These are phyloP conservation scores for Lactarius quietus DNA, from an alignment of 768 basidiomycete genomes.

Conservation along the genomic window DNA sequence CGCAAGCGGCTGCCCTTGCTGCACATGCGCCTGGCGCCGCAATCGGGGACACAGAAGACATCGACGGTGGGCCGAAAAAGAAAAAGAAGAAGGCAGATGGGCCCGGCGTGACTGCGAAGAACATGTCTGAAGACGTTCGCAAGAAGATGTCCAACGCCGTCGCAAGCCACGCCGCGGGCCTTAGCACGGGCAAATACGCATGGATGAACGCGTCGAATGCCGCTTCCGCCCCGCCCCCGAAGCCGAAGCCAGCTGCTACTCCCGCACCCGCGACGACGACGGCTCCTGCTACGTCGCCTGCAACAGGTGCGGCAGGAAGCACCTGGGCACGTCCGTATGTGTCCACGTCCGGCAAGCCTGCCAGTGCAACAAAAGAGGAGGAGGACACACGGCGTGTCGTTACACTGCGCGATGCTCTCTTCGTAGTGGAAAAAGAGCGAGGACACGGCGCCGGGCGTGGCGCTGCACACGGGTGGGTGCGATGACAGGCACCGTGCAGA, in stretches of 20 bases:
- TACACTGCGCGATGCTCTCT: conserved; percentile 79
- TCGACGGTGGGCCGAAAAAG: conserved; percentile 59
- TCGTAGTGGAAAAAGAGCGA: conserved; percentile 77
- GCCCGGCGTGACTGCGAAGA: conserved; percentile 78
- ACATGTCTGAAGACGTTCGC: conserved; percentile 87
- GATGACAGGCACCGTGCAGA: neutral
- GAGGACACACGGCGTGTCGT: conserved; percentile 58
- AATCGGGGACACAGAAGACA: conserved; percentile 47
- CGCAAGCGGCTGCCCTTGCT: conserved; percentile 66
- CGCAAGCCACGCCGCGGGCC: conserved; percentile 83
- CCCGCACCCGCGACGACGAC: conserved; percentile 34
- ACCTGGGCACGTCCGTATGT: conserved; percentile 66
- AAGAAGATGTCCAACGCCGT: conserved; percentile 92
- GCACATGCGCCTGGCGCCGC: conserved; percentile 54
- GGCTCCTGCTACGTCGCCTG: conserved; percentile 20
- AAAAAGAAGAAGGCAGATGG: conserved; percentile 81
- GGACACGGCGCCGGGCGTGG: conserved; percentile 82
- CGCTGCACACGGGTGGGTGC: conserved; percentile 61
- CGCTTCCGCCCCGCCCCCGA: conserved; percentile 38
- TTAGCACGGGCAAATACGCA: conserved; percentile 70
- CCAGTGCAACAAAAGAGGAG: conserved; percentile 34
- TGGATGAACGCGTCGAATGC: conserved; percentile 79
- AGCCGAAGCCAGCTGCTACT: conserved; percentile 31
- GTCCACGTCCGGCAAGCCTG: conserved; percentile 45
- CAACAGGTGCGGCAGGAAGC: conserved; percentile 31